A percentile compares a stretch with the other conserved stretches of the same genome.
Conservation (phyloP, 768 basidiomycete genomes). For the Phylloporus scabripes region DNA sequence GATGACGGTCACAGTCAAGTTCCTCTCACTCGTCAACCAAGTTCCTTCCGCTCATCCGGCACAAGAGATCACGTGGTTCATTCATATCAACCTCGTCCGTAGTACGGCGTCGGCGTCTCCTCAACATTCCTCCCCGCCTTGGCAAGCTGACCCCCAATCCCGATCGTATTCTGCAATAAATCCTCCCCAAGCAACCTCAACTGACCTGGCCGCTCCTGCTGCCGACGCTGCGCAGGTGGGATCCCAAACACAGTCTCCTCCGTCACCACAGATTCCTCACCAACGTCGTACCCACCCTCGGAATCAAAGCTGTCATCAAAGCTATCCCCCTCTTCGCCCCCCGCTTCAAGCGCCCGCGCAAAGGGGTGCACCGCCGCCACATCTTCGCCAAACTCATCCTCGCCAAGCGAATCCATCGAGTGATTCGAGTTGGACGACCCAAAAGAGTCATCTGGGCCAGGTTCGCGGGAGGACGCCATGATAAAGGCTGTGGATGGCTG, state of each 20-base stretch:
- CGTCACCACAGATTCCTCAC: conserved; percentile 21
- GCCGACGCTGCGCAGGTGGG: conserved; percentile 44
- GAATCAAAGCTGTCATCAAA: conserved; percentile 53
- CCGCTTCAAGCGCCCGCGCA: conserved; percentile 33
- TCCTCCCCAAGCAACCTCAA: conserved; percentile 60
- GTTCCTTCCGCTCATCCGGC: conserved; percentile 23
- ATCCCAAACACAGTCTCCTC: conserved; percentile 75
- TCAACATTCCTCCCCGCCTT: conserved; percentile 42
- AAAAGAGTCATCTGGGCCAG: conserved; percentile 32
- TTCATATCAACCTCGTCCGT: conserved; percentile 18
- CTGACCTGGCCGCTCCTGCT: conserved; percentile 25
- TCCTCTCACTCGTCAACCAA: background rate
- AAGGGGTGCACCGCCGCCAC: conserved; percentile 56
- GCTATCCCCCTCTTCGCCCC: conserved; percentile 35
- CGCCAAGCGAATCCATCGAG: conserved; percentile 52
- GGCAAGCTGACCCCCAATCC: conserved; percentile 49
- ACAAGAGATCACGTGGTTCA: conserved; percentile 15
- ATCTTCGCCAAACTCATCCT: conserved; percentile 36
- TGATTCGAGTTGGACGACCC: conserved; percentile 52
- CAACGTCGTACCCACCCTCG: conserved; percentile 31
- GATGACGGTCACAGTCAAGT: background rate
- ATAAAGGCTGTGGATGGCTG: conserved; percentile 71
- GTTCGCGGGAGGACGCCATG: conserved; percentile 43
- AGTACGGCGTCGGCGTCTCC: conserved; percentile 60
- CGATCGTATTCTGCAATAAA: conserved; percentile 58